Conservation (phyloP, 495 filamentous ascomycete genomes). For the Clohesyomyces aquaticus region DNA sequence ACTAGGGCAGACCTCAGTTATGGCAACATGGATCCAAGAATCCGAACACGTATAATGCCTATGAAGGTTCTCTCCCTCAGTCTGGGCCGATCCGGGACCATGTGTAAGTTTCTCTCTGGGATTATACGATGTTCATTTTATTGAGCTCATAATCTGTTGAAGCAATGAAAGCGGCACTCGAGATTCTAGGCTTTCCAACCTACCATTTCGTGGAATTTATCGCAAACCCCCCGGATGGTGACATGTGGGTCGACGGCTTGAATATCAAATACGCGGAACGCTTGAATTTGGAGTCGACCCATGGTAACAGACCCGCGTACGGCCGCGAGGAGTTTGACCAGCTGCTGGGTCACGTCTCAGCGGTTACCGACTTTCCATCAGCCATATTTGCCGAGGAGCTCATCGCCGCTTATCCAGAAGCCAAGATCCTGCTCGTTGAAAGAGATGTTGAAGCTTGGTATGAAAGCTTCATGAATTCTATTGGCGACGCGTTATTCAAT, state of each 20-base stretch:
- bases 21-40: no score
- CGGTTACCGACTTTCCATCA: slow-evolving; percentile 69
- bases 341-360: slow-evolving; percentile 66
- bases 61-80: slow-evolving; percentile 69
- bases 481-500: no score
- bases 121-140: slow-evolving; percentile 56
- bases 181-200: slow-evolving; percentile 61
- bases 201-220: slow-evolving; percentile 72
- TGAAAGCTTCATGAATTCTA: no score
- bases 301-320: no score
- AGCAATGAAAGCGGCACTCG: no score
- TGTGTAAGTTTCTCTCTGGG: slow-evolving; percentile 53
- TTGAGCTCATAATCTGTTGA: no score
- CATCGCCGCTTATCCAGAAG: slow-evolving; percentile 70
- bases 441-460: slow-evolving; percentile 66
- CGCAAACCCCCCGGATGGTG: slow-evolving; percentile 62
- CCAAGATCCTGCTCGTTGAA: slow-evolving; percentile 67
- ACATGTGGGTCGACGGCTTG: slow-evolving; percentile 69
- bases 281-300: no score
- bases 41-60: no score
- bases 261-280: slow-evolving; percentile 65
- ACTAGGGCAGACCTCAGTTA: no score
- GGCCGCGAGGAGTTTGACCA: slow-evolving; percentile 68
- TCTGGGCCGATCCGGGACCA: slow-evolving; percentile 68
- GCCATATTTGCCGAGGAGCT: slow-evolving; percentile 68